Evolutionary conservation across 352 stramenopile genomes (phyloP).

Genomic region (Pythium vanterpoolii): DNA sequence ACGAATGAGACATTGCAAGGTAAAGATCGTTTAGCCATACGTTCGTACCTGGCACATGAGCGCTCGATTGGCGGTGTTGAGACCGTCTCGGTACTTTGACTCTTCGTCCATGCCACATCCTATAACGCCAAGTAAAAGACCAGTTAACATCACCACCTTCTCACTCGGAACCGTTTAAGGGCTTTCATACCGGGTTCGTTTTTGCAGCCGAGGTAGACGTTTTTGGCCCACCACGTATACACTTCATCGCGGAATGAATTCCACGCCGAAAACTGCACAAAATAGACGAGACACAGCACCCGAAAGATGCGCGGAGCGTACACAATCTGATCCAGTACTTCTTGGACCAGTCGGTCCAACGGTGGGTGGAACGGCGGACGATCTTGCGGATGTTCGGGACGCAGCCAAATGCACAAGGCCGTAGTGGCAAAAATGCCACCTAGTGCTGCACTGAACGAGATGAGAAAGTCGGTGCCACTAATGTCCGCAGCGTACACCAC

Average conservation of each 20-base stretch:
- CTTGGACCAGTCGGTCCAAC: constrained; percentile 46
- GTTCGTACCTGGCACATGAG: constrained; percentile 43
- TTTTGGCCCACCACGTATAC: constrained; percentile 69
- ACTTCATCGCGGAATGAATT: constrained; percentile 69
- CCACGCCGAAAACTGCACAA: constrained; percentile 75
- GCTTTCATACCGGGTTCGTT: constrained; percentile 16
- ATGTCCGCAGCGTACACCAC: constrained; percentile 75
- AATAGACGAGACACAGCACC: constrained; percentile 65
- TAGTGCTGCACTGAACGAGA: constrained; percentile 54
- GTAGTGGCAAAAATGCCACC: constrained; percentile 50
- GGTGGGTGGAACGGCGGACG: constrained; percentile 48
- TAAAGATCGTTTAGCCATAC: not conserved
- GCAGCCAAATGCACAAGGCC: constrained; percentile 48
- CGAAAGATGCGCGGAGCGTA: constrained; percentile 62
- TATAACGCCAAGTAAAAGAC: constrained; percentile 11
- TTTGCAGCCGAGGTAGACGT: constrained; percentile 72
- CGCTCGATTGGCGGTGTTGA: constrained; percentile 58
- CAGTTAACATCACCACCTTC: not conserved
- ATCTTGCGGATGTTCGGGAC: constrained; percentile 60
- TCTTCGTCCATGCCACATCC: constrained; percentile 35
- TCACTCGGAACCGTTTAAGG: not conserved
- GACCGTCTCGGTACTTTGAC: constrained; percentile 42
- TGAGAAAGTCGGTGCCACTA: constrained; percentile 56
- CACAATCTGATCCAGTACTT: constrained; percentile 61
- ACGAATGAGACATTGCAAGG: not conserved